Percentiles rank a stretch among this genome's conserved stretches.
phyloP scores from a whole-genome alignment of 192 early-diverging fungal species.

The Spizellomyces punctatus region DNA sequence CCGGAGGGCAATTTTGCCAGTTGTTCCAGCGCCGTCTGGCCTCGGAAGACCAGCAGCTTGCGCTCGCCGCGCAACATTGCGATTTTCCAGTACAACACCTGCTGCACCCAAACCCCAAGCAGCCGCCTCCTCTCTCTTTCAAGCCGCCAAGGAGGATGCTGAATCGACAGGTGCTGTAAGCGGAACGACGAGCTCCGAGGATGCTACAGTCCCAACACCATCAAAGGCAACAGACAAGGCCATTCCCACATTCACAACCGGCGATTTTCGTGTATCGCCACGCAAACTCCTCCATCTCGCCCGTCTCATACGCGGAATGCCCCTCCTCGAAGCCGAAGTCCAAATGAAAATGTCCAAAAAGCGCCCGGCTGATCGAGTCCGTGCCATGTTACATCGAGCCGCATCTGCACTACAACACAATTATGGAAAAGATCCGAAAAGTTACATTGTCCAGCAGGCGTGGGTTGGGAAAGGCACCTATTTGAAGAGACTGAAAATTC shows the following conservation, averaged over 20 bases:
- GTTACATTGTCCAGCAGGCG: conserved; percentile 54
- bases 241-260: conserved; percentile 37
- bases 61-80: too few species aligned
- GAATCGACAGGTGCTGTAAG: background rate
- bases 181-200: background rate
- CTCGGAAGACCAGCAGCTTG: too few species aligned
- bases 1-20: too few species aligned
- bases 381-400: conserved; percentile 36
- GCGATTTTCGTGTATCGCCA: conserved; percentile 39
- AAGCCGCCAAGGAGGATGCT: conserved; percentile 30
- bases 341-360: conserved; percentile 53
- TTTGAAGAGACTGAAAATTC: conserved; percentile 71
- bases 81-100: background rate
- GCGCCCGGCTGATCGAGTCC: conserved; percentile 40
- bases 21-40: too few species aligned
- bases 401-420: conserved; percentile 27
- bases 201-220: background rate
- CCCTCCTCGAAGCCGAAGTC: conserved; percentile 38
- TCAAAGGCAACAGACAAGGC: background rate
- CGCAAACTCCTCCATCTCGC: conserved; percentile 52
- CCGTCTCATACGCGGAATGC: conserved; percentile 41
- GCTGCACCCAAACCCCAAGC: conserved; percentile 7
- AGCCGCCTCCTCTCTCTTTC: conserved; percentile 26
- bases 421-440: conserved; percentile 23
- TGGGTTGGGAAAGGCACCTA: conserved; percentile 88